Base-by-base conservation (phyloP, 495 filamentous ascomycete genomes). In the Apiosordaria backusii region DNA sequence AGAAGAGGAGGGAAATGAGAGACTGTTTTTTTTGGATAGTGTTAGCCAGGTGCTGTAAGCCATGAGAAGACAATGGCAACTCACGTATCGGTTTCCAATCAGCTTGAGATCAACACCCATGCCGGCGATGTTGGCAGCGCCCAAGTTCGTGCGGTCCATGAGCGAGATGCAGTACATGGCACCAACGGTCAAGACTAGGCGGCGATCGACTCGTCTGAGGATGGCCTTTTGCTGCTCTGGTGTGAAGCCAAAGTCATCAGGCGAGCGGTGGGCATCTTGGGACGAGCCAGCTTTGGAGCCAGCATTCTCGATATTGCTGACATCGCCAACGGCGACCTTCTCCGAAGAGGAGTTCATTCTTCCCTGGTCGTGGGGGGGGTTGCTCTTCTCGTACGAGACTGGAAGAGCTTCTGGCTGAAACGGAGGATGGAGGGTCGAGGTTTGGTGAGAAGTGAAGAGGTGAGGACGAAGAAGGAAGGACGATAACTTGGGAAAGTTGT, bases 91-190 rank as follows among this genome's bases (percentile, higher is more conserved):
- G 53, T 74, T 72, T 22, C 78, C 70, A 15, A 71, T 76, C 35
- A 89, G 66, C 4, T 68, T 40, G 66, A 89, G 71, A 59, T 89
- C 87, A n/a, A 74, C 67, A 25, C 70, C 75, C 85, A 90, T 84
- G 62, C 79, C 88, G 27, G 87, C 88, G 66, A 92, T 83, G 27
- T 81, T 80, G 55, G 89, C 89, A 50, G 81, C 81, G 60, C 83
- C 81, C 68, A 91, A 68, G 73, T 92, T 92, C 5, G 87, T 89
- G 3, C 89, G 77, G 73, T 91, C 89, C 84, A 91, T 88, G 61
- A 91, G 72, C 27, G 80, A 84, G 65, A 89, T 79, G 68, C 85
- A 88, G 74, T 91, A 90, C 71, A 89, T 81, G 67, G 86, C 73
- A 4, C 89, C 89, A 3, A 86, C 79, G 35, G 86, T 90, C 0